Evolutionary conservation across 75 land plant genomes (phyloP).

Genomic region (Pinus albicaulis): DNA sequence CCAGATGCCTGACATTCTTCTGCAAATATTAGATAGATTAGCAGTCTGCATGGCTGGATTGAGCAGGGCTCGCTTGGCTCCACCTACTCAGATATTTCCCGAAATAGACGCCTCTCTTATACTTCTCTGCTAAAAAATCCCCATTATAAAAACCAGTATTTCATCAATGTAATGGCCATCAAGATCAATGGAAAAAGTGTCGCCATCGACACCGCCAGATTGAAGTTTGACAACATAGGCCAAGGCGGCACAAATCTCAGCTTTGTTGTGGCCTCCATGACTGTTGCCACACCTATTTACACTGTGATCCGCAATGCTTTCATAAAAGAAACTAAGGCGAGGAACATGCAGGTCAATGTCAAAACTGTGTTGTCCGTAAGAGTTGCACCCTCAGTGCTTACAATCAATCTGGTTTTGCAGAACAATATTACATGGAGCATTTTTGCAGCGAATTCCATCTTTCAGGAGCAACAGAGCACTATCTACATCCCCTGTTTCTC

Average conservation of each 20-base stretch:
- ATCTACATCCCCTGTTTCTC: background rate
- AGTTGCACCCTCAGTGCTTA: conserved; percentile 1
- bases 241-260: conserved; percentile 18
- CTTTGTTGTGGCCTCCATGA: conserved; percentile 25
- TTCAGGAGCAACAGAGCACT: conserved; percentile 8
- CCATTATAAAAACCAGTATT: too few relatives aligned
- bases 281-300: too few relatives aligned
- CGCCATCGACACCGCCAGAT: conserved; percentile 5
- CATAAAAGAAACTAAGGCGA: conserved; percentile 13
- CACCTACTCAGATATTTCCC: too few relatives aligned
- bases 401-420: conserved; percentile 2
- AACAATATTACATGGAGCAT: conserved; percentile 21
- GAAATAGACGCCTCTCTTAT: too few relatives aligned
- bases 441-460: conserved; percentile 30
- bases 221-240: background rate
- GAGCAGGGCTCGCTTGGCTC: too few relatives aligned
- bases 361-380: background rate
- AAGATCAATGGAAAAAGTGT: too few relatives aligned
- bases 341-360: conserved; percentile 17
- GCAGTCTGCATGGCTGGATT: conserved; percentile 14
- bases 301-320: conserved; percentile 16
- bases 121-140: too few relatives aligned
- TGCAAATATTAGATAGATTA: conserved; percentile 9
- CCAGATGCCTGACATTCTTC: conserved; percentile 6
- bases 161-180: too few relatives aligned